Base-by-base conservation (phyloP, 305 asterid genomes). In the Fraxinus latifolia region DNA sequence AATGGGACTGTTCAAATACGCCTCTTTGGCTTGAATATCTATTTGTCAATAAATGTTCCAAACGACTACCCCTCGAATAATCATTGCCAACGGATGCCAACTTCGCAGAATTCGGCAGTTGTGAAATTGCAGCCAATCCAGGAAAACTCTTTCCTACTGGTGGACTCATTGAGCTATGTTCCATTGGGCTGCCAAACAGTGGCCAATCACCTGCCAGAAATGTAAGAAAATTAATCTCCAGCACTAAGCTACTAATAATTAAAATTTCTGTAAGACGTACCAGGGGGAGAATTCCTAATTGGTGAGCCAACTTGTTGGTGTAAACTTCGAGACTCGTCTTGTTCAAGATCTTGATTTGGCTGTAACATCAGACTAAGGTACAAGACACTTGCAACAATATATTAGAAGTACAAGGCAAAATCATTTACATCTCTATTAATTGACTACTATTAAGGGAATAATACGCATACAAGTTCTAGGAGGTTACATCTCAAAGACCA, bases 141-240 rank as follows among this genome's bases (percentile, higher is more conserved):
- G 86, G 86, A 70, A 87, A 74, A 78, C 83, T 81, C 82, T 83
- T 86, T 83, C 88, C 78, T 15, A 73, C 19, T 72, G 90, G 78
- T 23, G 91, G 87, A 82, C 88, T 87, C 58, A 82, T 73, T 39
- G 93, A 78, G 58, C 84, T 81, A 21, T 85, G 90, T 73, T 89
- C 97, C 73, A 83, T 47, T 47, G 91, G 86, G 78, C 96, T 90
- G 81, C 91, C 87, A 75, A 90, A 87, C 68, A 67, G 90, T 19
- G 89, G 85, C 96, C 94, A 88, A 79, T 74, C 85, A 82, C 92
- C 97, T 93, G 89, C 78, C 62, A 76, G 39, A 82, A 81, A 65
- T 50, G 80, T 33, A 76, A 27, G 62, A 62, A 80, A 31, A 27
- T 5, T 32, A 50, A 27, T 32, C 76, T 83, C 47, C 72, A 72